These are phyloP conservation scores for Ophiosphaerella herpotricha DNA, from an alignment of 2,329 filamentous ascomycete genomes.

Conservation along the genomic window DNA sequence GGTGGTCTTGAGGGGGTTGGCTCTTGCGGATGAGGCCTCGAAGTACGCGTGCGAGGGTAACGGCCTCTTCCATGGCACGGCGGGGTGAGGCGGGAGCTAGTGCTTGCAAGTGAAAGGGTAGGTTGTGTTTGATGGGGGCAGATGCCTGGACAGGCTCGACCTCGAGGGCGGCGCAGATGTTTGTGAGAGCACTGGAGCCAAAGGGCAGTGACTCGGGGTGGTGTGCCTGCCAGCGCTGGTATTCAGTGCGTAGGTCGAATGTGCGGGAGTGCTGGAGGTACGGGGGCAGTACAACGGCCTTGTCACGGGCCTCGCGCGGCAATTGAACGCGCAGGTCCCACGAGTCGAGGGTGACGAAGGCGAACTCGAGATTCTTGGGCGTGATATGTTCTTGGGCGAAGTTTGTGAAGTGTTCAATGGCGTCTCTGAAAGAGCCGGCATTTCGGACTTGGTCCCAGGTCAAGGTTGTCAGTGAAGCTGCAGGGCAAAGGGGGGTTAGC, in stretches of 20 bases:
- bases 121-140: conserved; percentile 97
- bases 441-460: conserved; percentile 99
- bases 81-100: conserved; percentile 93
- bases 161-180: conserved; percentile 97
- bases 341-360: conserved; percentile 96
- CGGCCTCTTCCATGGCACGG: conserved; percentile 95
- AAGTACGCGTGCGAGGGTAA: conserved; percentile 90
- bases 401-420: conserved; percentile 90
- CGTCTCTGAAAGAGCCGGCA: conserved; percentile 95
- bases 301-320: conserved; percentile 95
- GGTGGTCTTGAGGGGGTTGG: conserved; percentile 88
- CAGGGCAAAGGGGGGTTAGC: conserved; percentile 23
- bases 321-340: conserved; percentile 99
- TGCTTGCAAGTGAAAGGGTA: conserved; percentile 96
- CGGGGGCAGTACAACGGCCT: conserved; percentile 92
- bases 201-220: conserved; percentile 97
- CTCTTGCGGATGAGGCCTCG: conserved; percentile 94
- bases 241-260: conserved; percentile 95
- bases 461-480: conserved; percentile 94
- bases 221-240: conserved; percentile 97
- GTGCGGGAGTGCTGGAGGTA: conserved; percentile 98
- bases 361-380: conserved; percentile 91
- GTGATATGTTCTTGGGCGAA: conserved; percentile 92
- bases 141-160: conserved; percentile 97
- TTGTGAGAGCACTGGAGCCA: conserved; percentile 90